A percentile compares a stretch with the other conserved stretches of the same genome.
These are phyloP conservation scores for Floccularia luteovirens DNA, from an alignment of 768 basidiomycete genomes.

Conservation along the genomic window DNA sequence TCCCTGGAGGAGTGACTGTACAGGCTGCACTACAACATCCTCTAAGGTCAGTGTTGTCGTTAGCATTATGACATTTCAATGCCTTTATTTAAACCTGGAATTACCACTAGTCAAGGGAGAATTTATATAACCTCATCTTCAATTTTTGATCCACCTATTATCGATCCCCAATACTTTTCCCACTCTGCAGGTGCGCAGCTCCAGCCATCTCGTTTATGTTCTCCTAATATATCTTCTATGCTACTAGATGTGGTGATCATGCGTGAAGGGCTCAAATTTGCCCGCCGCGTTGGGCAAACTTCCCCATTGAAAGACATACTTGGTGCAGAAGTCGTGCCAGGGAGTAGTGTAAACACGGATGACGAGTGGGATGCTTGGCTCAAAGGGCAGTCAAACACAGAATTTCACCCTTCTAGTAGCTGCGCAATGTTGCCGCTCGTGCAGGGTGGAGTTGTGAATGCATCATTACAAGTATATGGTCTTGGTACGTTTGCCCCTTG, in stretches of 20 bases:
- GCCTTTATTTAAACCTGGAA: background rate
- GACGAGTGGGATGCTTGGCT: constrained; percentile 50
- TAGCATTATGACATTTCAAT: background rate
- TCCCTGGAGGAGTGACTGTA: constrained; percentile 30
- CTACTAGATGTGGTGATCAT: constrained; percentile 38
- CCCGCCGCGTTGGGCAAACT: constrained; percentile 43
- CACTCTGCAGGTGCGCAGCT: constrained; percentile 36
- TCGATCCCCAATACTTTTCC: constrained; percentile 62
- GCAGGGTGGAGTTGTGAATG: constrained; percentile 24
- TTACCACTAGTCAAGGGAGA: constrained; percentile 23
- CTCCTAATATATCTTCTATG: background rate
- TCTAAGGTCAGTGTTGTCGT: constrained; percentile 32
- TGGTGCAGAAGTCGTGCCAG: constrained; percentile 14
- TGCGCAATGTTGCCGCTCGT: constrained; percentile 22
- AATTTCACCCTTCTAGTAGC: constrained; percentile 46
- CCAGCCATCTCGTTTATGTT: background rate
- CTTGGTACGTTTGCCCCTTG: too few species aligned
- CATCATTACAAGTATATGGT: constrained; percentile 24
- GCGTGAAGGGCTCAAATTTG: constrained; percentile 56
- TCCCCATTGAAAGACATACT: constrained; percentile 40
- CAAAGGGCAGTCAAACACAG: constrained; percentile 30
- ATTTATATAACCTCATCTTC: constrained; percentile 53
- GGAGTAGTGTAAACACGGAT: constrained; percentile 39
- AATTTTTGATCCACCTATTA: constrained; percentile 50
- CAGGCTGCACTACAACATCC: constrained; percentile 64